These are phyloP conservation scores for Chlorella sorokiniana DNA, from an alignment of 139 green algal species.

Conservation along the genomic window DNA sequence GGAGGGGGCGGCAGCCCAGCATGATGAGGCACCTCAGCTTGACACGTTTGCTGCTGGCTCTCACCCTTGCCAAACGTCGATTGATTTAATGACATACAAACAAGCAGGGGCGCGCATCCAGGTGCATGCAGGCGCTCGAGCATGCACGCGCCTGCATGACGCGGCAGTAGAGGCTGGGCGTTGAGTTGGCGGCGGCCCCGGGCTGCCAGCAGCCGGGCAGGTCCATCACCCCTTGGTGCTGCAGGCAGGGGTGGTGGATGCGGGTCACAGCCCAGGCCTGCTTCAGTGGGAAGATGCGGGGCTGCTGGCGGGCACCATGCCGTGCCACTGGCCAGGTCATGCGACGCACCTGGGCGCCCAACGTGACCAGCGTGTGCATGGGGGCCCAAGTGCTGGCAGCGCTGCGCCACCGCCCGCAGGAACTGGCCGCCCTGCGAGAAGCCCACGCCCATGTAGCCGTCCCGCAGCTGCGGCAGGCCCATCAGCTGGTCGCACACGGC, in stretches of 20 bases:
- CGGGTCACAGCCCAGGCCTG: no score
- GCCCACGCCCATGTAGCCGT: conserved; percentile 84
- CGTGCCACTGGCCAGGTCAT: no score
- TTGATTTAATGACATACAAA: no score
- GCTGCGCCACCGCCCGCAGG: conserved; percentile 79
- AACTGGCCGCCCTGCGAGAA: conserved; percentile 86
- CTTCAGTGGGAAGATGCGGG: no score
- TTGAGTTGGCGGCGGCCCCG: conserved; percentile 19
- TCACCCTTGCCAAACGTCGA: no score
- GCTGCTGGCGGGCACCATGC: no score
- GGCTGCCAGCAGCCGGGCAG: conserved; percentile 67
- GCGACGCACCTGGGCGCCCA: conserved; percentile 69
- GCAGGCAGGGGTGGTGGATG: no score
- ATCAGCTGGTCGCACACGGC: conserved; percentile 68
- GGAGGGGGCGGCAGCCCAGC: neutral
- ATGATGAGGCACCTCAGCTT: neutral
- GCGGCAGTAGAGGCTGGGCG: conserved; percentile 40
- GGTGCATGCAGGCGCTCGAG: no score
- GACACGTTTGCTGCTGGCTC: neutral
- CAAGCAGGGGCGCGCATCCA: no score
- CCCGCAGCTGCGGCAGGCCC: conserved; percentile 58
- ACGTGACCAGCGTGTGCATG: conserved; percentile 77
- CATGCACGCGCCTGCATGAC: conserved; percentile 15
- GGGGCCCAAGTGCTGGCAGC: conserved; percentile 74
- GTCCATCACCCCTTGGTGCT: conserved; percentile 60